Evolutionary conservation across 1,284 basidiomycete species (phyloP).

Genomic region (Ceratobasidium sp.): DNA sequence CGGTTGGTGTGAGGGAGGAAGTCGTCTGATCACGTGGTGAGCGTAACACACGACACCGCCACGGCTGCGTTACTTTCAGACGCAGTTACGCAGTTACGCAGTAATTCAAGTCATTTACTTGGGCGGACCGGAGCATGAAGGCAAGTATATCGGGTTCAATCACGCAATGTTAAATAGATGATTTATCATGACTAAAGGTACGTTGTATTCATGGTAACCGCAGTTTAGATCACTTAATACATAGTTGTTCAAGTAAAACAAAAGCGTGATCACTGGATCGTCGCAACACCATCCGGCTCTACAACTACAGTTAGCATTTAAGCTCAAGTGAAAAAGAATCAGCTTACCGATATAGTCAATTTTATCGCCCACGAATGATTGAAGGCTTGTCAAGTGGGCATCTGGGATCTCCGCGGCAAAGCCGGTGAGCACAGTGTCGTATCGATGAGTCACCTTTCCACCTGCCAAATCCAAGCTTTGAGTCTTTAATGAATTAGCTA

Average conservation of each 20-base stretch:
- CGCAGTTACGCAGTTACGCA: too few relatives aligned
- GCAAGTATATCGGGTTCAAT: too few relatives aligned
- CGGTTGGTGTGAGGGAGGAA: background rate
- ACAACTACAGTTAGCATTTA: background rate
- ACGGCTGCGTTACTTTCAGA: too few relatives aligned
- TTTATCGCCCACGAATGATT: background rate
- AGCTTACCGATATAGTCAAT: slow-evolving; percentile 31
- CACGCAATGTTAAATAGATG: too few relatives aligned
- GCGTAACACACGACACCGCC: too few relatives aligned
- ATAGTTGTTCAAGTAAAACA: background rate
- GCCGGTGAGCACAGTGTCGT: slow-evolving; percentile 2
- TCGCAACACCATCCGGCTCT: slow-evolving; percentile 33
- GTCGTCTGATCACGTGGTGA: slow-evolving; percentile 14
- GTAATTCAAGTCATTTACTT: too few relatives aligned
- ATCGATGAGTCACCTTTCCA: background rate
- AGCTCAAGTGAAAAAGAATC: background rate
- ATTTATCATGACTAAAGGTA: too few relatives aligned
- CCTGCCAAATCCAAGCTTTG: background rate
- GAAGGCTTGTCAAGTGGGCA: background rate
- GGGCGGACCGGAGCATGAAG: too few relatives aligned
- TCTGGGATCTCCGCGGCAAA: background rate
- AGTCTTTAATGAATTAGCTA: background rate
- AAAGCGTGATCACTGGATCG: slow-evolving; percentile 14
- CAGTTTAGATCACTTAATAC: background rate
- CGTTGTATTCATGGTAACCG: background rate